Evolutionary conservation across 164 flowering plant species (phyloP).

Genomic region (Hamamelis virginiana): DNA sequence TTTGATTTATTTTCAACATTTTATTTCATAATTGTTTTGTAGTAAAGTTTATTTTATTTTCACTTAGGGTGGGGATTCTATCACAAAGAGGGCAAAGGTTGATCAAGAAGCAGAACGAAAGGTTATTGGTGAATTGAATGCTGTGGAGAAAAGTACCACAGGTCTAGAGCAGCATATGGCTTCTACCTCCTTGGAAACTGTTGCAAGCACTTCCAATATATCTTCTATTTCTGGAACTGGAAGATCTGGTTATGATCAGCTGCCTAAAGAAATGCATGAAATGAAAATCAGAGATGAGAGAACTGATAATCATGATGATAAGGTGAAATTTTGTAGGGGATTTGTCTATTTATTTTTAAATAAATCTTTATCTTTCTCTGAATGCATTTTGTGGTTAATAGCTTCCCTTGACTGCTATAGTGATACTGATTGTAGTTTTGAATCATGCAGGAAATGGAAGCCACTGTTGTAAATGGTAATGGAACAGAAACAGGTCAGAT

Average conservation of each 20-base stretch:
- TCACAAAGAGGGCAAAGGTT: slow-evolving; percentile 58
- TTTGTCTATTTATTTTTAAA: background rate
- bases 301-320: slow-evolving; percentile 48
- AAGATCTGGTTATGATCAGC: slow-evolving; percentile 46
- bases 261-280: slow-evolving; percentile 68
- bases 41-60: background rate
- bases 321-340: slow-evolving; percentile 30
- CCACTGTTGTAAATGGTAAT: slow-evolving; percentile 63
- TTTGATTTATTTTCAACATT: background rate
- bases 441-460: slow-evolving; percentile 49
- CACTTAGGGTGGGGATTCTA: slow-evolving; percentile 64
- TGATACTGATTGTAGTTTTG: slow-evolving; percentile 2
- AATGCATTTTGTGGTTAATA: background rate
- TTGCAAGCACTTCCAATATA: slow-evolving; percentile 46
- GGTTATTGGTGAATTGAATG: slow-evolving; percentile 22
- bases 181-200: slow-evolving; percentile 50
- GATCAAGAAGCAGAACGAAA: slow-evolving; percentile 52
- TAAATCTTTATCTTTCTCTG: background rate
- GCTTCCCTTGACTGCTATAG: background rate
- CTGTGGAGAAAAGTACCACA: slow-evolving; percentile 27
- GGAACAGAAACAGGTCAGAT: slow-evolving; percentile 83
- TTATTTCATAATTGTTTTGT: background rate
- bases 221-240: slow-evolving; percentile 32
- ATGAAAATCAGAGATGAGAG: slow-evolving; percentile 77
- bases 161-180: slow-evolving; percentile 39